These are phyloP conservation scores for Aspergillus sp. DNA, from an alignment of 2,329 filamentous ascomycete genomes.

Conservation along the genomic window DNA sequence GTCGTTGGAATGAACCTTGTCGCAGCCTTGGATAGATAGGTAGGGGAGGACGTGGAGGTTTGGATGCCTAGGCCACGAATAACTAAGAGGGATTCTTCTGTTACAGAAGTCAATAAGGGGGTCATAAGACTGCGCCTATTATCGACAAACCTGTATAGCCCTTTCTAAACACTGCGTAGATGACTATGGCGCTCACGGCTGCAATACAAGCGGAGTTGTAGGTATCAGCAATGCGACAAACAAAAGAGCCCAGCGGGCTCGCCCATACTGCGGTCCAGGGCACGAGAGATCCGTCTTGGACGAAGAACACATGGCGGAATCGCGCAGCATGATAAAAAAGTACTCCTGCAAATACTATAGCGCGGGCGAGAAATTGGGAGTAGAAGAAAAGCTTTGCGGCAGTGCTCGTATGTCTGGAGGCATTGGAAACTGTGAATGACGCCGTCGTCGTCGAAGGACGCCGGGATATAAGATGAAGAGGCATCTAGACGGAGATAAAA, in stretches of 20 bases:
- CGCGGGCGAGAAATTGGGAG: slow-evolving; percentile 46
- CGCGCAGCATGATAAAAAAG: slow-evolving; percentile 38
- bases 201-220: slow-evolving; percentile 46
- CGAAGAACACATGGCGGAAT: slow-evolving; percentile 30
- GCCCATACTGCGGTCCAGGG: slow-evolving; percentile 36
- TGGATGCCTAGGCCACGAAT: slow-evolving; percentile 89
- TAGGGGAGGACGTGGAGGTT: slow-evolving; percentile 70
- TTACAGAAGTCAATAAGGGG: slow-evolving; percentile 19
- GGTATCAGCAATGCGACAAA: slow-evolving; percentile 38
- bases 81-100: slow-evolving; percentile 82
- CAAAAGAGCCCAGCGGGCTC: slow-evolving; percentile 30
- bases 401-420: slow-evolving; percentile 53
- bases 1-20: slow-evolving; percentile 87
- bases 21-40: slow-evolving; percentile 62
- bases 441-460: slow-evolving; percentile 82
- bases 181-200: slow-evolving; percentile 37
- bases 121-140: neutral
- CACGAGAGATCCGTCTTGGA: slow-evolving; percentile 25
- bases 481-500: slow-evolving; percentile 48
- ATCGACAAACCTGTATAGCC: slow-evolving; percentile 52
- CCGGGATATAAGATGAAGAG: slow-evolving; percentile 50
- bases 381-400: slow-evolving; percentile 47
- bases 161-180: slow-evolving; percentile 48
- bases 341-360: slow-evolving; percentile 44
- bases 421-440: slow-evolving; percentile 87